Evolutionary conservation across 495 filamentous ascomycete genomes (phyloP).

Genomic region (Evansstolkia leycettana): DNA sequence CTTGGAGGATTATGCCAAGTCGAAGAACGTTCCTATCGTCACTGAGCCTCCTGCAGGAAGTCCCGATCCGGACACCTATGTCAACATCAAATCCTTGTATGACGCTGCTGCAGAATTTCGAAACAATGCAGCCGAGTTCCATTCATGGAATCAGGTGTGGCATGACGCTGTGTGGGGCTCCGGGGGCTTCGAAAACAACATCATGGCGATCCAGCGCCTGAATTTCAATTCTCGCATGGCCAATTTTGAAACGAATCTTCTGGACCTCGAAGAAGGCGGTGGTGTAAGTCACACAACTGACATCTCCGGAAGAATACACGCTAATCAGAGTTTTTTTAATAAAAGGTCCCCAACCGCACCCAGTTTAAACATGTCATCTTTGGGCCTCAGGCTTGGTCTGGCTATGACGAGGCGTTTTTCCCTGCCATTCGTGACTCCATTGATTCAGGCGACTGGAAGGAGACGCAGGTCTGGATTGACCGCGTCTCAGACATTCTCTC

Average conservation of each 20-base stretch:
- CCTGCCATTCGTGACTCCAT: slow-evolving; percentile 77
- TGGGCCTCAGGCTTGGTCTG: slow-evolving; percentile 69
- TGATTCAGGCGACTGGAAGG: slow-evolving; percentile 54
- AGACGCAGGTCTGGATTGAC: slow-evolving; percentile 57
- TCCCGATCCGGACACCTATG: slow-evolving; percentile 11
- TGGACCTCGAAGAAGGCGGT: slow-evolving; percentile 57
- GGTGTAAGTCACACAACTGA: slow-evolving; percentile 60
- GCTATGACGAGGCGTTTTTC: slow-evolving; percentile 65
- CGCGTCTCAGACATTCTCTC: slow-evolving; percentile 58
- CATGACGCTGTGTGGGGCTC: slow-evolving; percentile 49
- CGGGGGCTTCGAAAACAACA: slow-evolving; percentile 58
- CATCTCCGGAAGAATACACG: no score
- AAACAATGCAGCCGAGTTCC: slow-evolving; percentile 48
- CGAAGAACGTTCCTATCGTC: slow-evolving; percentile 34
- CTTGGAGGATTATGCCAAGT: slow-evolving; percentile 52
- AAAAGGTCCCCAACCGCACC: slow-evolving; percentile 71
- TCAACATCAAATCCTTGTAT: slow-evolving; percentile 46
- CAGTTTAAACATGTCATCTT: slow-evolving; percentile 94
- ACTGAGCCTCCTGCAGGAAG: slow-evolving; percentile 5
- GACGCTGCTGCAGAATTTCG: slow-evolving; percentile 49
- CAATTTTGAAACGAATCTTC: slow-evolving; percentile 67
- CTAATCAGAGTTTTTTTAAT: no score
- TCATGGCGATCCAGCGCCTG: slow-evolving; percentile 48
- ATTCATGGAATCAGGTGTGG: slow-evolving; percentile 63
- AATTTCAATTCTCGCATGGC: slow-evolving; percentile 63